phyloP scores from a whole-genome alignment of 257 asterid genomes.

The Nicotiana paniculata region DNA sequence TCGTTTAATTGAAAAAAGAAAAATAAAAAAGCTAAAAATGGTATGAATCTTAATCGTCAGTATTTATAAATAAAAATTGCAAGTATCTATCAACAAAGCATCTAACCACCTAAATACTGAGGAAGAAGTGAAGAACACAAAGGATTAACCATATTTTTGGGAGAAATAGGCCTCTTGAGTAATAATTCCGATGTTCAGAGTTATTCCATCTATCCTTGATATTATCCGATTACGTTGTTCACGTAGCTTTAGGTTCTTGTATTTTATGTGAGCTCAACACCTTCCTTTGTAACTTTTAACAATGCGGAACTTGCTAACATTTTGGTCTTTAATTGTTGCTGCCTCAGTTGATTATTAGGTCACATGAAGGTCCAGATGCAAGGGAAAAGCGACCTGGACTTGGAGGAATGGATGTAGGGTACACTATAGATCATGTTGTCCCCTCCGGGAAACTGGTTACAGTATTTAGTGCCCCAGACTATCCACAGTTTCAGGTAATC shows the following conservation, averaged over 20 bases:
- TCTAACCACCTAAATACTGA: not conserved
- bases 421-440: conserved; percentile 80
- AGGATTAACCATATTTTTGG: not conserved
- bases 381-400: conserved; percentile 82
- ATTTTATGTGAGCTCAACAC: not conserved
- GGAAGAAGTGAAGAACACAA: not conserved
- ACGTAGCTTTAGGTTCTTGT: not conserved
- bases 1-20: not conserved
- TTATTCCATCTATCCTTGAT: not conserved
- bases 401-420: conserved; percentile 77
- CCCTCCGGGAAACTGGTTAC: conserved; percentile 87
- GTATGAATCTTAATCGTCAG: not conserved
- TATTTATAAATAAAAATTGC: not conserved
- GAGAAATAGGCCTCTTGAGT: not conserved
- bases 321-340: conserved; percentile 3
- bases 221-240: not conserved
- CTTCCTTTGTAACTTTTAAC: not conserved
- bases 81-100: not conserved
- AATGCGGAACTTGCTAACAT: not conserved
- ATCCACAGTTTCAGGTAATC: conserved; percentile 93
- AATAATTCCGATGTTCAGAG: not conserved
- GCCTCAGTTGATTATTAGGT: conserved; percentile 80
- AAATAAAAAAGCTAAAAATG: not conserved
- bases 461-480: conserved; percentile 95
- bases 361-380: conserved; percentile 99